Percentiles rank a stretch among this genome's conserved stretches.
Evolutionary conservation across 768 basidiomycete genomes (phyloP).

Genomic region (Rubroboletus pulcherrimus): DNA sequence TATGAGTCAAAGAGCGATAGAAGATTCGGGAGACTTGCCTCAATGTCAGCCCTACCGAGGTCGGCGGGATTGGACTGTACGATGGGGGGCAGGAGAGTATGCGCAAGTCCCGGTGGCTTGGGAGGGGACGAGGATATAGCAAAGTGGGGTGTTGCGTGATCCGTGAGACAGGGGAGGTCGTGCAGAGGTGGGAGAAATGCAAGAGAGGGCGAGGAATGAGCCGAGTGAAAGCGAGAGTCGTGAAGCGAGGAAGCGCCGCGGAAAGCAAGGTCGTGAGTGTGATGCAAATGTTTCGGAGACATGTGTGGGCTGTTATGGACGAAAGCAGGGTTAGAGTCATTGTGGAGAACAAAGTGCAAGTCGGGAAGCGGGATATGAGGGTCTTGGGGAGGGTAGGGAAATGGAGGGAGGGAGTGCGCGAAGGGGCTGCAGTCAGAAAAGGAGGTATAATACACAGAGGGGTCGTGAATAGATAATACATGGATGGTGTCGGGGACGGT

Average conservation of each 20-base stretch:
- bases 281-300: constrained; percentile 29
- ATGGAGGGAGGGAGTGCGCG: constrained; percentile 18
- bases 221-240: constrained; percentile 28
- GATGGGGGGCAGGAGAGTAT: constrained; percentile 33
- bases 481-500: constrained; percentile 17
- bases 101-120: constrained; percentile 23
- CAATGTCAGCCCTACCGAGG: constrained; percentile 21
- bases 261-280: constrained; percentile 20
- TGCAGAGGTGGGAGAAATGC: constrained; percentile 25
- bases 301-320: constrained; percentile 22
- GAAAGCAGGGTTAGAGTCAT: constrained; percentile 16
- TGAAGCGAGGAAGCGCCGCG: constrained; percentile 20
- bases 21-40: constrained; percentile 12
- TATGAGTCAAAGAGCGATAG: constrained; percentile 10
- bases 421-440: constrained; percentile 26
- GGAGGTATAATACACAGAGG: constrained; percentile 32
- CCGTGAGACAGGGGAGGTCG: constrained; percentile 21
- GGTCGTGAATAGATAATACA: constrained; percentile 35
- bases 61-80: constrained; percentile 34
- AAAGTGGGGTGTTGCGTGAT: constrained; percentile 17
- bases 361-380: constrained; percentile 26
- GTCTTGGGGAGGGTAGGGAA: constrained; percentile 28
- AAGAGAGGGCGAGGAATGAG: constrained; percentile 23
- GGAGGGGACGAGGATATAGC: constrained; percentile 18
- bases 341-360: constrained; percentile 25